phyloP scores from a whole-genome alignment of 2,329 filamentous ascomycete species.

The Aspergillus ochraceoroseus region DNA sequence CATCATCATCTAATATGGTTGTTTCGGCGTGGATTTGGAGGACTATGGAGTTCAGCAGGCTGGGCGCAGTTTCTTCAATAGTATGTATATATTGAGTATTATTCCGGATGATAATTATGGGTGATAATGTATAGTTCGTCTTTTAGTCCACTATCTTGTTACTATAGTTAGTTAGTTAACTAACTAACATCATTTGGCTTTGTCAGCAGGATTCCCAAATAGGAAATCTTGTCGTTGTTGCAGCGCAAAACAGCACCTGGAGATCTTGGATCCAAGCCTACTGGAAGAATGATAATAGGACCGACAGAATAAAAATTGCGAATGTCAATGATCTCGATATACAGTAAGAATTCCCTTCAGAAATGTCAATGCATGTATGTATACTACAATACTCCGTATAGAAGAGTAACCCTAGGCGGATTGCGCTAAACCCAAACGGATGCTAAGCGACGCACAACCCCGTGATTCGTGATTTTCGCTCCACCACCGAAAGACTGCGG shows the following conservation, averaged over 20 bases:
- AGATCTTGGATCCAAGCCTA: too few species aligned
- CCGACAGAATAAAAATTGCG: too few species aligned
- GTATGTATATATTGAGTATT: conserved; percentile 4
- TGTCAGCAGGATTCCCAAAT: too few species aligned
- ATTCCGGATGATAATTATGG: neutral
- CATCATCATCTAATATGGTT: neutral
- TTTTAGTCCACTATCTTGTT: too few species aligned
- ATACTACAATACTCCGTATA: too few species aligned
- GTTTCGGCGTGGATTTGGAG: conserved; percentile 1
- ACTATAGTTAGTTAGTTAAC: too few species aligned
- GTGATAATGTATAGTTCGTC: too few species aligned
- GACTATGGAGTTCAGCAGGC: neutral
- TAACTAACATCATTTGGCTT: too few species aligned
- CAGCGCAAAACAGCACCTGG: neutral
- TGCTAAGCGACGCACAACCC: conserved; percentile 45
- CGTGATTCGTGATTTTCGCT: conserved; percentile 43
- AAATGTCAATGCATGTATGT: too few species aligned
- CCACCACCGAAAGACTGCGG: conserved; percentile 33
- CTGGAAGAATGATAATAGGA: too few species aligned
- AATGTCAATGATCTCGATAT: too few species aligned
- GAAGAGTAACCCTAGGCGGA: conserved; percentile 30
- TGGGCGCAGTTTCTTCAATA: neutral
- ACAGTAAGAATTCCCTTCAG: too few species aligned
- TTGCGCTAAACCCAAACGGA: conserved; percentile 34
- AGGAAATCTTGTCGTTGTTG: neutral